phyloP scores from a whole-genome alignment of 129 eudicot species.

The Pseudognaphalium luteoalbum region DNA sequence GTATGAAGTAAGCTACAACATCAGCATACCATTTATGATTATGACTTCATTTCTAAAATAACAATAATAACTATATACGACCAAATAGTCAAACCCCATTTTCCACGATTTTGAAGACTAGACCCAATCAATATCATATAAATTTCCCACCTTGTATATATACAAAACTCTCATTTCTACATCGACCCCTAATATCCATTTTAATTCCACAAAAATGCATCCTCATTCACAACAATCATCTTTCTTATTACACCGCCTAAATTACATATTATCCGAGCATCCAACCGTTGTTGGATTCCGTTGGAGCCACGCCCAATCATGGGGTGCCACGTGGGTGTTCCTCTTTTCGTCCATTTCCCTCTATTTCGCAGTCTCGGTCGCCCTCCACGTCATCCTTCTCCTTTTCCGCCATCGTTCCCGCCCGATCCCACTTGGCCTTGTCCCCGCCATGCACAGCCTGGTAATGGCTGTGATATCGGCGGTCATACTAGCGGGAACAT shows the following conservation, averaged over 20 bases:
- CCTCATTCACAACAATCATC: neutral
- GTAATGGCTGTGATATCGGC: slow-evolving; percentile 47
- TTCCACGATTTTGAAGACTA: slow-evolving; percentile 7
- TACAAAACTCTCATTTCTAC: neutral
- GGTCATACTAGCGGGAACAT: slow-evolving; percentile 45
- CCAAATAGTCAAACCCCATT: slow-evolving; percentile 28
- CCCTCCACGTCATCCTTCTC: slow-evolving; percentile 57
- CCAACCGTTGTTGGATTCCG: slow-evolving; percentile 47
- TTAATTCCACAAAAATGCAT: neutral
- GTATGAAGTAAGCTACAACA: slow-evolving; percentile 34
- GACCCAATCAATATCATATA: slow-evolving; percentile 25
- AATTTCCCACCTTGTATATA: neutral
- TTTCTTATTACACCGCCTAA: neutral
- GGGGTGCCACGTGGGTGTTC: slow-evolving; percentile 69
- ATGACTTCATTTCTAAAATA: neutral
- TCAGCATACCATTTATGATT: slow-evolving; percentile 23
- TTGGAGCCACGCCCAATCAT: slow-evolving; percentile 56
- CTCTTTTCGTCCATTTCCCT: slow-evolving; percentile 47
- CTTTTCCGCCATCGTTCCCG: slow-evolving; percentile 41
- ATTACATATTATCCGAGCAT: slow-evolving; percentile 40
- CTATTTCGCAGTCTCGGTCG: slow-evolving; percentile 37
- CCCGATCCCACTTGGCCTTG: slow-evolving; percentile 57
- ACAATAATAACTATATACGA: neutral
- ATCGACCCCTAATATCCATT: slow-evolving; percentile 4
- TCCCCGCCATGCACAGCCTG: slow-evolving; percentile 68